Evolutionary conservation across 805 yeast species (phyloP).

Genomic region (Saccharomycopsis capsularis): DNA sequence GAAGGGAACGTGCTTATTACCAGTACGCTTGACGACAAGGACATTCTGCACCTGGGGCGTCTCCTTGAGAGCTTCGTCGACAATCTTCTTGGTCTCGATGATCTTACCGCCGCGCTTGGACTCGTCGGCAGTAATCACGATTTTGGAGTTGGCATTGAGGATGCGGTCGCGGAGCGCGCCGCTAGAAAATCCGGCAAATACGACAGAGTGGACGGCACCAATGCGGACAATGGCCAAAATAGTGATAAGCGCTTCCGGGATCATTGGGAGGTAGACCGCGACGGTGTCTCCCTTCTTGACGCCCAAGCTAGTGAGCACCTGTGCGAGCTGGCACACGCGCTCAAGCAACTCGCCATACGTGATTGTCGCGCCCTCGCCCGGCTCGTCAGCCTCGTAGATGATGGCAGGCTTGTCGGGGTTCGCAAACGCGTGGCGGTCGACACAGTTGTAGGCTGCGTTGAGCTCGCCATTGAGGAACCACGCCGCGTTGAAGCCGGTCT

Average conservation of each 20-base stretch:
- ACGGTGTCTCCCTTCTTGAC: slow-evolving; percentile 78
- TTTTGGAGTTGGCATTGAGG: slow-evolving; percentile 62
- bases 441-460: slow-evolving; percentile 75
- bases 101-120: slow-evolving; percentile 78
- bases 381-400: slow-evolving; percentile 78
- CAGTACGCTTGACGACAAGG: slow-evolving; percentile 69
- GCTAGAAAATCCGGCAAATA: slow-evolving; percentile 78
- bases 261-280: slow-evolving; percentile 83
- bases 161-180: slow-evolving; percentile 67
- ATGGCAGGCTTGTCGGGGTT: slow-evolving; percentile 70
- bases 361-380: slow-evolving; percentile 50
- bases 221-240: slow-evolving; percentile 71
- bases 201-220: slow-evolving; percentile 81
- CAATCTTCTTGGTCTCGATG: slow-evolving; percentile 72
- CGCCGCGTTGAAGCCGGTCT: slow-evolving; percentile 42
- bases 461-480: slow-evolving; percentile 79
- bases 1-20: slow-evolving; percentile 46
- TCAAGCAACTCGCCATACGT: slow-evolving; percentile 67
- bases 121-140: slow-evolving; percentile 76
- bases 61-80: slow-evolving; percentile 66
- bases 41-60: slow-evolving; percentile 66
- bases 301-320: slow-evolving; percentile 58
- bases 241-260: slow-evolving; percentile 69
- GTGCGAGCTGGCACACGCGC: slow-evolving; percentile 66
- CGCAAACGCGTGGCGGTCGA: slow-evolving; percentile 70